A percentile compares a stretch with the other conserved stretches of the same genome.
Evolutionary conservation across 2,329 filamentous ascomycete genomes (phyloP).

Genomic region (Colletotrichum aenigma): DNA sequence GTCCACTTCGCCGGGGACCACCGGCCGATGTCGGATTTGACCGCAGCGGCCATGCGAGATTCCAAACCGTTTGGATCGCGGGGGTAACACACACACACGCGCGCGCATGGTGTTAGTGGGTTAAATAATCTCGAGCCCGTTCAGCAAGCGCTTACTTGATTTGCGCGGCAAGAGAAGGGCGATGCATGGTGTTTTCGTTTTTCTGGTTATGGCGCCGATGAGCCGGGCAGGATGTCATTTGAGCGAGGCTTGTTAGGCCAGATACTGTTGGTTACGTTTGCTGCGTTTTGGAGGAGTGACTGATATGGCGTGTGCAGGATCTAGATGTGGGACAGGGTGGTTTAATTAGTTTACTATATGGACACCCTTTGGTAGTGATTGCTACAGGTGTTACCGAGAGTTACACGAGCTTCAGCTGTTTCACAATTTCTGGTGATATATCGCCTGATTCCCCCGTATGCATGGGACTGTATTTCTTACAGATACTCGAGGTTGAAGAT

Average conservation of each 20-base stretch:
- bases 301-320: neutral
- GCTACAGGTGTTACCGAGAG: fast-evolving
- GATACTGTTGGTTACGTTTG: neutral
- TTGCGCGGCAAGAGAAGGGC: neutral
- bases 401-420: neutral
- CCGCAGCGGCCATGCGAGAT: neutral
- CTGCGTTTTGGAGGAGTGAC: neutral
- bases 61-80: neutral
- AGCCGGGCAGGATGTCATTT: neutral
- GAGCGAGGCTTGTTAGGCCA: too few relatives aligned
- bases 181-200: neutral
- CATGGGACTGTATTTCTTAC: neutral
- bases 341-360: neutral
- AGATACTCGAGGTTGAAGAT: neutral
- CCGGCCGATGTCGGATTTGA: slow-evolving; percentile 8
- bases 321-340: neutral
- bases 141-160: neutral
- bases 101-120: neutral
- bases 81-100: neutral
- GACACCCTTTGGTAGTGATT: neutral
- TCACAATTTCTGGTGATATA: neutral
- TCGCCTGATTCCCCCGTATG: neutral
- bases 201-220: neutral
- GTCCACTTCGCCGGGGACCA: neutral
- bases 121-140: neutral